phyloP scores from a whole-genome alignment of 108 stramenopile genomes.

The Cyclotella baltica region DNA sequence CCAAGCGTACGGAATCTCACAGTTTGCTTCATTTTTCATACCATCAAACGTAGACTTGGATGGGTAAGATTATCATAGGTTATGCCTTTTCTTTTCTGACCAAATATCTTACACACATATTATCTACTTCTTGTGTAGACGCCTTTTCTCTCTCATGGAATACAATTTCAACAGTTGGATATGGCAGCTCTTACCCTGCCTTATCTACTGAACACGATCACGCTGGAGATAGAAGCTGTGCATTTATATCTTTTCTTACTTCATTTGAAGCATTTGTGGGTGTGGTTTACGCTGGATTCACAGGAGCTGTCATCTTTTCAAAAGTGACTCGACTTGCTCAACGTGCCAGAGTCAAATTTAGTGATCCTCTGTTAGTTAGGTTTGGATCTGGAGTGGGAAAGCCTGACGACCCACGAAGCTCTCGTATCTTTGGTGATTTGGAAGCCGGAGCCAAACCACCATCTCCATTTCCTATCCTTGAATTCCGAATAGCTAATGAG shows the following conservation, averaged over 20 bases:
- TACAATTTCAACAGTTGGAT: conserved; percentile 62
- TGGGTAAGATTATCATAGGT: background rate
- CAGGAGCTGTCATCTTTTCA: conserved; percentile 77
- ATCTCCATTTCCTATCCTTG: conserved; percentile 70
- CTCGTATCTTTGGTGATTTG: background rate
- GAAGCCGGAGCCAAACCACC: background rate
- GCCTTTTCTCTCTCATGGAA: conserved; percentile 61
- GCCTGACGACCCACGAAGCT: no score
- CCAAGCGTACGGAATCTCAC: no score
- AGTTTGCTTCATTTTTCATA: no score
- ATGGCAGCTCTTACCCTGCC: conserved; percentile 43
- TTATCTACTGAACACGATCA: conserved; percentile 45
- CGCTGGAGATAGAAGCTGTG: conserved; percentile 46
- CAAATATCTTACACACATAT: background rate
- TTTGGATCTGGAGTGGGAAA: conserved; percentile 60
- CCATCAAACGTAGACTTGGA: no score
- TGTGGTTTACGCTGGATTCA: conserved; percentile 68
- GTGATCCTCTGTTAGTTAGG: conserved; percentile 62
- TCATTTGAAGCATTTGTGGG: conserved; percentile 76
- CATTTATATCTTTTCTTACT: conserved; percentile 53
- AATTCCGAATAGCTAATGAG: conserved; percentile 76
- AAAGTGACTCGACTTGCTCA: conserved; percentile 72
- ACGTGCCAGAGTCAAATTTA: conserved; percentile 68
- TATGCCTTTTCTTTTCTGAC: background rate
- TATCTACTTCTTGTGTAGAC: conserved; percentile 35